Base-by-base conservation (phyloP, 2,329 filamentous ascomycete genomes). In the Ceratocystiopsis sp. region DNA sequence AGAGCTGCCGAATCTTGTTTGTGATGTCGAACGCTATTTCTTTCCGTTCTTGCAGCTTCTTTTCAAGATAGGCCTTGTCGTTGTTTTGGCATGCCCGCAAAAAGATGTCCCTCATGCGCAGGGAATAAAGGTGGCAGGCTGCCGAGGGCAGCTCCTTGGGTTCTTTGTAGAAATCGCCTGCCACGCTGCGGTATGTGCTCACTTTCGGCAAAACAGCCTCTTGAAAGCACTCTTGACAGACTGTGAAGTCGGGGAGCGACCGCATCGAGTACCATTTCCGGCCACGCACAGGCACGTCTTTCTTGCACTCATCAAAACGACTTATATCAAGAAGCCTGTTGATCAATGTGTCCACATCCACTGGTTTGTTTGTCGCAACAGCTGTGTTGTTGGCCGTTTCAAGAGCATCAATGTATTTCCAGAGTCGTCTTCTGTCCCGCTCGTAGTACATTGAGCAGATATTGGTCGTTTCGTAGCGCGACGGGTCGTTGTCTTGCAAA, bases 171-270 rank as follows among this genome's bases (percentile, higher is more conserved):
- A 91, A 82, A 49, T 78, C 73, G 16, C 69, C 62, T 11, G 80
- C 76, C 19, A 87, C 65, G 1, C 70, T 61, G 36, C 62, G 61
- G 42, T 61, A 57, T 15, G 40, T 52, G 35, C 68, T 60, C 4
- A 68, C 64, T 41, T 75, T 65, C 1, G 86, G 85, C 59, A 72
- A 75, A n/a, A 94, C 74, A 1, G 84, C 72, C 18, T 84, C 77
- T 15, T 84, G 73, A 56, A 82, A 94, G 58, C 87, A 96, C 58
- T 89, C 84, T 49, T 82, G 76, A 59, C 87, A 96, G 4, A 93
- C 79, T 1, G 81, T 85, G 53, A 94, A 75, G 40, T 86, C 73
- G 0, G 81, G 83, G 0, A 93, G 63, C 14, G 73, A 67, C 1
- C 81, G 75, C 57, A 93, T 84, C 44, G 73, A 77, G 57, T 93